Conservation (phyloP, 192 early-diverging fungal species). For the Mortierella alpina region DNA sequence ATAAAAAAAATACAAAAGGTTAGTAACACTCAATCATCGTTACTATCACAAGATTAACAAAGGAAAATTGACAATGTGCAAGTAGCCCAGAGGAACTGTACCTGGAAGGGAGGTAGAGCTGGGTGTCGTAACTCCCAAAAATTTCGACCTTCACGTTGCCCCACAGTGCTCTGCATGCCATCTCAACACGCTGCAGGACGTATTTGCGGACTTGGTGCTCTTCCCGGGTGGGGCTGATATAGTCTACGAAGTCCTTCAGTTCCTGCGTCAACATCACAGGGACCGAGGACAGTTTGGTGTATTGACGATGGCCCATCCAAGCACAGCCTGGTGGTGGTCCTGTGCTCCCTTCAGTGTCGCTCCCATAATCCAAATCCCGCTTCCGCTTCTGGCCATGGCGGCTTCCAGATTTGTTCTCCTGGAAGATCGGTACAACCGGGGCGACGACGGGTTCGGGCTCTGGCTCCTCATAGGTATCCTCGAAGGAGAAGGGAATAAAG, state of each 20-base stretch:
- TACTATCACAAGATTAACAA: background rate
- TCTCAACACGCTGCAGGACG: slow-evolving; percentile 74
- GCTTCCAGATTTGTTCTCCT: background rate
- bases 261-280: slow-evolving; percentile 64
- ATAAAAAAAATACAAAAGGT: background rate
- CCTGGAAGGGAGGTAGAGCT: slow-evolving; percentile 88
- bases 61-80: background rate
- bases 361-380: slow-evolving; percentile 7
- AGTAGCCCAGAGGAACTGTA: slow-evolving; percentile 43
- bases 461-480: background rate
- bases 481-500: slow-evolving; percentile 20
- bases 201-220: slow-evolving; percentile 84
- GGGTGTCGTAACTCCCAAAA: slow-evolving; percentile 92
- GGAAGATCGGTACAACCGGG: background rate
- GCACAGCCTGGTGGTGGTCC: slow-evolving; percentile 25
- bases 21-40: background rate
- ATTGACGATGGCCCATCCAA: slow-evolving; percentile 37
- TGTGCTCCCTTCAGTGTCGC: slow-evolving; percentile 13
- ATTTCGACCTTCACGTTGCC: slow-evolving; percentile 62
- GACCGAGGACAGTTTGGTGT: slow-evolving; percentile 14
- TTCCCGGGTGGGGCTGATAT: slow-evolving; percentile 80
- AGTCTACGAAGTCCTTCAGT: slow-evolving; percentile 79
- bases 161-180: slow-evolving; percentile 60
- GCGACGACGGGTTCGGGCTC: background rate
- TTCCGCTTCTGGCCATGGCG: slow-evolving; percentile 13